Evolutionary conservation across 192 early-diverging fungal species (phyloP).

Genomic region (Ambispora gerdemannii): DNA sequence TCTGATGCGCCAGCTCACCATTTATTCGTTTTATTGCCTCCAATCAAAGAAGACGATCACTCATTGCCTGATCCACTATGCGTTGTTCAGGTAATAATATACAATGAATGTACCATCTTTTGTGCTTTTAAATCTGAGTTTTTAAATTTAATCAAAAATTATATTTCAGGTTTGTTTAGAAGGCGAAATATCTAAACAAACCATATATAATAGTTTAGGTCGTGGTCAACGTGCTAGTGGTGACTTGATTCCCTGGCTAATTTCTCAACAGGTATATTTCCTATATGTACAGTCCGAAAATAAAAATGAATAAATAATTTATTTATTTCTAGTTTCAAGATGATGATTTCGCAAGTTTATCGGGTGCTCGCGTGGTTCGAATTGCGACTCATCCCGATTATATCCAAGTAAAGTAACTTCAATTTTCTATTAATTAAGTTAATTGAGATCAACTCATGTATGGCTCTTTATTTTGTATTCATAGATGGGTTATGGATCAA

Average conservation of each 20-base stretch:
- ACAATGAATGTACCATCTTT: background rate
- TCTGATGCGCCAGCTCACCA: conserved; percentile 98
- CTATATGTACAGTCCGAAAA: too few relatives aligned
- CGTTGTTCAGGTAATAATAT: conserved; percentile 58
- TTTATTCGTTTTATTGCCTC: conserved; percentile 94
- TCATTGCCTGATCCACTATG: conserved; percentile 90
- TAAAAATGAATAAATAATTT: too few relatives aligned
- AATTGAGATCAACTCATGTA: background rate
- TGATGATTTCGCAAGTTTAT: conserved; percentile 92
- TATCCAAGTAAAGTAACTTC: conserved; percentile 45
- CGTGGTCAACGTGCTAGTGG: conserved; percentile 85
- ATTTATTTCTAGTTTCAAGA: conserved; percentile 96
- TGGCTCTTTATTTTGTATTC: background rate
- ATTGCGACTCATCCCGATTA: conserved; percentile 99
- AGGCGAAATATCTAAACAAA: conserved; percentile 88
- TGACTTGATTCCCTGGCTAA: conserved; percentile 97
- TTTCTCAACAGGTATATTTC: conserved; percentile 78
- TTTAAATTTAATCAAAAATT: background rate
- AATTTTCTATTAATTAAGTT: background rate
- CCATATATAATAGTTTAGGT: conserved; percentile 77
- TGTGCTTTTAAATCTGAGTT: background rate
- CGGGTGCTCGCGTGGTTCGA: conserved; percentile 93
- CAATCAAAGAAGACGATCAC: conserved; percentile 63
- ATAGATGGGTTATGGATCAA: conserved; percentile 90
- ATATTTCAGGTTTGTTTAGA: conserved; percentile 81